Base-by-base conservation (phyloP, 2,329 filamentous ascomycete genomes). In the Emmonsia crescens region DNA sequence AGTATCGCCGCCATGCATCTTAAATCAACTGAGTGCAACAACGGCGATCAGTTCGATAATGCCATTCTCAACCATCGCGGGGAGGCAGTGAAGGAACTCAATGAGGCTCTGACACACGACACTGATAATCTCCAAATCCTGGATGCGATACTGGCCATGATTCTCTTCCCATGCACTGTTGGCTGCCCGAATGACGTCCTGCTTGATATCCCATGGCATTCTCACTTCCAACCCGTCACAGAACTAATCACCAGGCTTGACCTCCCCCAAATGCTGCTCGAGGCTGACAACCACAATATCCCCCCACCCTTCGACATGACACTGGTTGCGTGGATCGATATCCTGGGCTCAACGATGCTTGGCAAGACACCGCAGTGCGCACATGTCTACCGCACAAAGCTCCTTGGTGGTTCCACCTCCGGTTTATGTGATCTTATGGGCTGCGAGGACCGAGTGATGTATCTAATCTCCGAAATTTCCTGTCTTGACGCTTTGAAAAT, bases 361-460 rank as follows among this genome's bases (percentile, higher is more conserved):
- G 92, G 92, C 40, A 84, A 85, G 61, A 88, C 91, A 10, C 94
- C 94, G 8, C 84, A 85, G 9, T 97, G 96, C 71, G 91, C 94
- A 4, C 89, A 96, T 77, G 90, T 89, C n/a, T 99, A 97, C 77
- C 87, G 94, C 57, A 88, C 94, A 74, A 96, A 96, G 81, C 90
- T 96, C 74, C 83, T 96, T 59, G 78, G 75, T 57, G 78, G 79
- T 29, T 77, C 81, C 5, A 77, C 79, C 2, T 89, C 89, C 10
- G 94, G 94, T 12, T 83, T 99, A 44, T 86, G 88, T 60, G 91
- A 96, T 78, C 83, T 97, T 59, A 97, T 97, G 92, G 94, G 94
- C 68, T 97, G 94, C 75, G 93, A 97, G 66, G 94, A 99, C 76
- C 86, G 87, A 27, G 89, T 97, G 76, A 96, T 99, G 91, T 97